These are phyloP conservation scores for Phytophthora tubulina DNA, from an alignment of 352 stramenopile species.

Conservation along the genomic window DNA sequence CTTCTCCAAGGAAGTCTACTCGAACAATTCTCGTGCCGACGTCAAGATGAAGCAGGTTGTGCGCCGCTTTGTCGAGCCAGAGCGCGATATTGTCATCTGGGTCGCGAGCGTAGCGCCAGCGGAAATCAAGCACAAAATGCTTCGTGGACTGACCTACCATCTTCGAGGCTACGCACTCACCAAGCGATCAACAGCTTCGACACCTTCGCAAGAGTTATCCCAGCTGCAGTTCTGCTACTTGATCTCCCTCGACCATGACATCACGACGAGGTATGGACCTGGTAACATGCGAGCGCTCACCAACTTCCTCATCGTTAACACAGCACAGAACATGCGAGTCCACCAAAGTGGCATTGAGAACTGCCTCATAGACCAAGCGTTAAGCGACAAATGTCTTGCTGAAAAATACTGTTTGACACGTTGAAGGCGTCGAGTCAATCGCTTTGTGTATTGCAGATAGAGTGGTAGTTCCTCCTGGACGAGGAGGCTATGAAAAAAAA, in stretches of 20 bases:
- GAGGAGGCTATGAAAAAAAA: neutral
- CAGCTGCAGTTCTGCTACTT: conserved; percentile 62
- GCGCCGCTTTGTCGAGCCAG: conserved; percentile 60
- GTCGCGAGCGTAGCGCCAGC: conserved; percentile 56
- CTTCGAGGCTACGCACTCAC: conserved; percentile 68
- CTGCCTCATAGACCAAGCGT: conserved; percentile 39
- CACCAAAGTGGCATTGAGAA: conserved; percentile 59
- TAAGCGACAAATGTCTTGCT: neutral
- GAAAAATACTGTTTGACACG: neutral
- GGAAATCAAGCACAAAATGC: conserved; percentile 62
- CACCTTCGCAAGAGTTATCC: conserved; percentile 38
- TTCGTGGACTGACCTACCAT: conserved; percentile 46
- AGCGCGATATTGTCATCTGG: conserved; percentile 71
- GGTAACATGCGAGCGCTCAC: conserved; percentile 47
- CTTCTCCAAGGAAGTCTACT: conserved; percentile 62
- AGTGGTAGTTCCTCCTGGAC: neutral
- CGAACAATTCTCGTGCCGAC: conserved; percentile 54
- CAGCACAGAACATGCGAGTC: conserved; percentile 47
- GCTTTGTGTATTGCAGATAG: too few relatives aligned
- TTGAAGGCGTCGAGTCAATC: neutral
- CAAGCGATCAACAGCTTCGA: conserved; percentile 42
- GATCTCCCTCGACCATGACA: conserved; percentile 55
- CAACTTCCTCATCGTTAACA: conserved; percentile 54
- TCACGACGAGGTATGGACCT: conserved; percentile 29
- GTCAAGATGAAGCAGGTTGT: conserved; percentile 68